Evolutionary conservation across 1,284 basidiomycete species (phyloP).

Genomic region (Ustilago cynodontis): DNA sequence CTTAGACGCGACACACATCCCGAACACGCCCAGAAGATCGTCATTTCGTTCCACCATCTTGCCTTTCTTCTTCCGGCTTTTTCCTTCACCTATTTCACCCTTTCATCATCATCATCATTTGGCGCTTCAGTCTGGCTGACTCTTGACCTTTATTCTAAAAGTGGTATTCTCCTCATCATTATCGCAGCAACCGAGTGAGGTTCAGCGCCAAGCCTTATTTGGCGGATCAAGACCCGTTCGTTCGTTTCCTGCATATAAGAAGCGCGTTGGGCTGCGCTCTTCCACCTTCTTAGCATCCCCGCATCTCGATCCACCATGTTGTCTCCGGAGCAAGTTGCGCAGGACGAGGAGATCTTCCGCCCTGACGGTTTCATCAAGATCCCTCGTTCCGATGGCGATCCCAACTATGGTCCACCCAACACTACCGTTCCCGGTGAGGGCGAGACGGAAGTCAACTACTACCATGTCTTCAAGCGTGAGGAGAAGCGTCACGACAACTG

Average conservation of each 20-base stretch:
- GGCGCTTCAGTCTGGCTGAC: background rate
- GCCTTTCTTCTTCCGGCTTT: background rate
- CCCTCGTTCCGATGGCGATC: slow-evolving; percentile 56
- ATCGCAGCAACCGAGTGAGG: background rate
- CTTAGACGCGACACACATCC: too few relatives aligned
- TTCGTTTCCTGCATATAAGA: background rate
- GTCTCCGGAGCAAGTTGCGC: slow-evolving; percentile 27
- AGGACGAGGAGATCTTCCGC: slow-evolving; percentile 51
- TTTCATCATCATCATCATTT: background rate
- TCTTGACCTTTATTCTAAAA: background rate
- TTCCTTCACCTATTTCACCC: background rate
- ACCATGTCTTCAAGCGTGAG: slow-evolving; percentile 41
- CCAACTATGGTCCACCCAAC: slow-evolving; percentile 49
- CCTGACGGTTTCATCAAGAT: slow-evolving; percentile 55
- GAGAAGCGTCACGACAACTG: slow-evolving; percentile 39
- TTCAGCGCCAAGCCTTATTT: background rate
- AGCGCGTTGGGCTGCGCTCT: background rate
- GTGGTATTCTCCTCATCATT: background rate
- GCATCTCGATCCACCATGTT: slow-evolving; percentile 25
- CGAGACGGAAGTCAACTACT: slow-evolving; percentile 54
- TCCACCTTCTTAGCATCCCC: too few relatives aligned
- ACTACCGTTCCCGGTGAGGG: slow-evolving; percentile 35
- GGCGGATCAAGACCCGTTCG: background rate
- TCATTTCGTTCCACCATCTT: too few relatives aligned
- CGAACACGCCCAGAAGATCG: too few relatives aligned